phyloP scores from a whole-genome alignment of 352 stramenopile species.

The Phytopythium helicoides region DNA sequence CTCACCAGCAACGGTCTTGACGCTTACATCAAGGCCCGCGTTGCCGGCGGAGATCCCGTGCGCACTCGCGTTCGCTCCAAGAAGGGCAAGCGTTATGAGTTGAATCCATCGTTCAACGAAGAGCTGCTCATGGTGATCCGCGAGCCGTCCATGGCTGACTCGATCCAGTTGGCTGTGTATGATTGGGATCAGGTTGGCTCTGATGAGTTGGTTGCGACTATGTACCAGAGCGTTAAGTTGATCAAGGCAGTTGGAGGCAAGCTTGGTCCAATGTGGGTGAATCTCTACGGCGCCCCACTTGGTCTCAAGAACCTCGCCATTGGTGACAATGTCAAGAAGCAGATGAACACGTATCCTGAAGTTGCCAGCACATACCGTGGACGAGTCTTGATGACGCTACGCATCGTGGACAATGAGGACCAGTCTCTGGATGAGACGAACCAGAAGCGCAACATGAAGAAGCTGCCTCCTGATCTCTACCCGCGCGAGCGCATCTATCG shows the following conservation, averaged over 20 bases:
- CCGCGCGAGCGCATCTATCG: slow-evolving; percentile 59
- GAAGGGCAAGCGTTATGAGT: slow-evolving; percentile 64
- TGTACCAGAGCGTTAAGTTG: slow-evolving; percentile 71
- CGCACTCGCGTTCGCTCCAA: slow-evolving; percentile 76
- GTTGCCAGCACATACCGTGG: slow-evolving; percentile 83
- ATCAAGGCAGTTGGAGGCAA: slow-evolving; percentile 61
- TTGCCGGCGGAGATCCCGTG: slow-evolving; percentile 56
- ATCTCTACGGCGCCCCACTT: slow-evolving; percentile 76
- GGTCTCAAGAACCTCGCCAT: slow-evolving; percentile 53
- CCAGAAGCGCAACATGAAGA: slow-evolving; percentile 83
- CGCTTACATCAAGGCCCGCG: slow-evolving; percentile 62
- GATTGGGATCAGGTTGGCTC: slow-evolving; percentile 80
- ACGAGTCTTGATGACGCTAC: slow-evolving; percentile 72
- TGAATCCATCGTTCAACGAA: slow-evolving; percentile 76
- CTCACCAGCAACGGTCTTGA: slow-evolving; percentile 66
- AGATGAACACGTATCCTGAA: slow-evolving; percentile 87
- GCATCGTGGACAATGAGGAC: slow-evolving; percentile 66
- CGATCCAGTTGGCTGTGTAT: slow-evolving; percentile 63
- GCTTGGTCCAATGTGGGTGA: slow-evolving; percentile 66
- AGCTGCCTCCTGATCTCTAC: slow-evolving; percentile 56
- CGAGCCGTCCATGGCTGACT: slow-evolving; percentile 77
- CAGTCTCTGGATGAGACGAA: slow-evolving; percentile 78
- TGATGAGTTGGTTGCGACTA: slow-evolving; percentile 70
- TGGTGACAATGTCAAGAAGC: slow-evolving; percentile 61
- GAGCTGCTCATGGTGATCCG: slow-evolving; percentile 76